Percentiles rank a stretch among this genome's conserved stretches.
Evolutionary conservation across 129 eudicot species (phyloP).

Genomic region (Flaveria brownii): DNA sequence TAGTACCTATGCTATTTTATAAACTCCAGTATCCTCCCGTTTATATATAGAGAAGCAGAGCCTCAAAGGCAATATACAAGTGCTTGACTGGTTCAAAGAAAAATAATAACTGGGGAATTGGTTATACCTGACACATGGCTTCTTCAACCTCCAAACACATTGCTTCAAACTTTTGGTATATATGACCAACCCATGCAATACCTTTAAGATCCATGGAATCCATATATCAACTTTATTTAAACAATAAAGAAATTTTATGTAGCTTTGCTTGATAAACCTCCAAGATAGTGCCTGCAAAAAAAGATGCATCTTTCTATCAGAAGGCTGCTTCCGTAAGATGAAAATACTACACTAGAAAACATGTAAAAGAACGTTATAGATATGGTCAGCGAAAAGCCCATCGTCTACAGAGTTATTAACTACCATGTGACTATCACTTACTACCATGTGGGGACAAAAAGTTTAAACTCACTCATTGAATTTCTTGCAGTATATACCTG

Average conservation of each 20-base stretch:
- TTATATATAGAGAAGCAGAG: neutral
- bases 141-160: slow-evolving; percentile 97
- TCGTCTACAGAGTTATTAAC: neutral
- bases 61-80: neutral
- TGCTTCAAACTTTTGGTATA: slow-evolving; percentile 78
- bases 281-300: slow-evolving; percentile 22
- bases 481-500: neutral
- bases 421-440: neutral
- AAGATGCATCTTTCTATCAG: neutral
- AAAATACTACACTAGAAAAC: slow-evolving; percentile 8
- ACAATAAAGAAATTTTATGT: neutral
- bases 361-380: neutral
- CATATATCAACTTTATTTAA: slow-evolving; percentile 27
- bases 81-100: neutral
- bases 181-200: slow-evolving; percentile 75
- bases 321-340: neutral
- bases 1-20: neutral
- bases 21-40: neutral
- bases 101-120: neutral
- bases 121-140: slow-evolving; percentile 67
- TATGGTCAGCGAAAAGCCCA: neutral
- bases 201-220: slow-evolving; percentile 66
- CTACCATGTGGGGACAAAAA: neutral
- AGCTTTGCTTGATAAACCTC: neutral
- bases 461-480: neutral